Evolutionary conservation across 2,329 filamentous ascomycete species (phyloP), one percentile per base, ranked within the genome.

Genomic region (Dothiorella sarmentorum): DNA sequence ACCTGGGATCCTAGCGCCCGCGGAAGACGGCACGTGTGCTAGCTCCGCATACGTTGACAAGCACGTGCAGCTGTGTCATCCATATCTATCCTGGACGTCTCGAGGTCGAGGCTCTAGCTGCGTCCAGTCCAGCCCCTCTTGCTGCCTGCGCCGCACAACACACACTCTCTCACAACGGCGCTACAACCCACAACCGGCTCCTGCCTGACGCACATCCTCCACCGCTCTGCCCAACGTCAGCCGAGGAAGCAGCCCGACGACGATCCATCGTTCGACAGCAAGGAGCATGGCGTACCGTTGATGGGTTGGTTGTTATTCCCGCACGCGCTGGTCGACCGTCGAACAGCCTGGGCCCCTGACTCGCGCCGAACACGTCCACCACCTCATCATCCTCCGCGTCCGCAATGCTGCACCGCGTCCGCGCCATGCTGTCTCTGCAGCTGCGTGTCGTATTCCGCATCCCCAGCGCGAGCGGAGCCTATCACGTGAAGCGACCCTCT

Each of bases 31-130:
- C 37, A 7, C 52, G 52, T 29, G n/a, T 22, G 37, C 20, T 56
- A 56, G 52, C 35, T 18, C 26, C 52, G 52, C 52, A 56, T 56
- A 26, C 17, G 40, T 10, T 31, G 31, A 13, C 52, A 42, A 44
- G 40, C 52, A 56, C 52, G 52, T 56, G 52, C 52, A 43, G 47
- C 24, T 22, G 22, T n/a, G n/a, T n/a, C n/a, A n/a, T n/a, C n/a
- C n/a, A n/a, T n/a, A n/a, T n/a, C n/a, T n/a, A n/a, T n/a, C n/a
- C n/a, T n/a, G n/a, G n/a, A n/a, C n/a, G n/a, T n/a, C n/a, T n/a
- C n/a, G n/a, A n/a, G n/a, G n/a, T n/a, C n/a, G n/a, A n/a, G n/a
- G n/a, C n/a, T n/a, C n/a, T n/a, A n/a, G n/a, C n/a, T n/a, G n/a
- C n/a, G n/a, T n/a, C n/a, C n/a, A n/a, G n/a, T 24, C 7, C 18